Evolutionary conservation across 2,329 filamentous ascomycete species (phyloP).

Genomic region (Pseudocercospora macadamiae): DNA sequence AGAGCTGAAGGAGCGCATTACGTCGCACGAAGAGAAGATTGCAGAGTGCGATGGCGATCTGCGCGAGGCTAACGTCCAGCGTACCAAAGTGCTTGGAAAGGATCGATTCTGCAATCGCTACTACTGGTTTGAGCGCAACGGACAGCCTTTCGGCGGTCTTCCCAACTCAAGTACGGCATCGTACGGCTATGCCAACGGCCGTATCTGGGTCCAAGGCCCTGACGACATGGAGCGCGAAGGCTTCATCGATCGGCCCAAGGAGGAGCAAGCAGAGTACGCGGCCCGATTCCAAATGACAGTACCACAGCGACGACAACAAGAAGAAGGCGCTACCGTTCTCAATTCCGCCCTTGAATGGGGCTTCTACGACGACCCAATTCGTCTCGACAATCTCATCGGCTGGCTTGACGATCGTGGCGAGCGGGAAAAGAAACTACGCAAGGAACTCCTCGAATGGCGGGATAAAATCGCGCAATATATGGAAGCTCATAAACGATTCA

Average conservation of each 20-base stretch:
- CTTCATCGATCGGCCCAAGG: slow-evolving; percentile 76
- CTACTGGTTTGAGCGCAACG: slow-evolving; percentile 98
- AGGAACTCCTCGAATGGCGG: slow-evolving; percentile 77
- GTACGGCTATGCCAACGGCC: slow-evolving; percentile 89
- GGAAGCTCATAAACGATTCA: slow-evolving; percentile 44
- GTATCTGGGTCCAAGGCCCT: slow-evolving; percentile 94
- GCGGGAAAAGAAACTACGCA: slow-evolving; percentile 83
- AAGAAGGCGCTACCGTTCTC: slow-evolving; percentile 82
- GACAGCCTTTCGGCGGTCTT: slow-evolving; percentile 91
- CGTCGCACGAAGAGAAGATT: slow-evolving; percentile 82
- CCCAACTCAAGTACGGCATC: slow-evolving; percentile 84
- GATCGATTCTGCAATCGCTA: slow-evolving; percentile 98
- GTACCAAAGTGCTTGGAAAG: slow-evolving; percentile 85
- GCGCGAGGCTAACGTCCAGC: slow-evolving; percentile 88
- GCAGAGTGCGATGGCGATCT: slow-evolving; percentile 85
- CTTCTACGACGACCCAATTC: slow-evolving; percentile 79
- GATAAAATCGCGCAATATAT: slow-evolving; percentile 75
- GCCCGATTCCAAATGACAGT: slow-evolving; percentile 80
- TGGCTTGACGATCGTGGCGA: slow-evolving; percentile 89
- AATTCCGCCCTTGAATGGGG: slow-evolving; percentile 83
- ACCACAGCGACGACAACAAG: slow-evolving; percentile 77
- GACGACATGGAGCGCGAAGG: slow-evolving; percentile 84
- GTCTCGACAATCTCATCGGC: slow-evolving; percentile 75
- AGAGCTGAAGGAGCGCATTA: slow-evolving; percentile 79
- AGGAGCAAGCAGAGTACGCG: slow-evolving; percentile 75